Percentiles rank a stretch among this genome's conserved stretches.
Evolutionary conservation across 2,329 filamentous ascomycete species (phyloP).

Genomic region (Ophiognomonia clavigignenti-juglandacearum): DNA sequence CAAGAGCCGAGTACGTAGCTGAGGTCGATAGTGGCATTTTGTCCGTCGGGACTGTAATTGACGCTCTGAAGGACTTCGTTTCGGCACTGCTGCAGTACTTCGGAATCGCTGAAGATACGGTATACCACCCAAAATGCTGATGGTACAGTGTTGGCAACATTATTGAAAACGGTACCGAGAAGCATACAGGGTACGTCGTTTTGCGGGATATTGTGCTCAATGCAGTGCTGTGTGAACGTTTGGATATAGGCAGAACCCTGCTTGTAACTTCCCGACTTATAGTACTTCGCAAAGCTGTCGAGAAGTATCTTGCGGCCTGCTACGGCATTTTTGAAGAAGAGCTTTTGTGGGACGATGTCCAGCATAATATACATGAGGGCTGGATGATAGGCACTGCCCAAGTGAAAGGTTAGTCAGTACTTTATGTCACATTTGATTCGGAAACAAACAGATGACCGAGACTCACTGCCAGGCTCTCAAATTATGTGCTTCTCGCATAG

Average conservation of each 20-base stretch:
- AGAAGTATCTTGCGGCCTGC: not conserved
- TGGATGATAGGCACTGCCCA: slow-evolving; percentile 12
- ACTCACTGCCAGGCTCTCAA: slow-evolving; percentile 13
- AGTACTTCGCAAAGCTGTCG: slow-evolving; percentile 10
- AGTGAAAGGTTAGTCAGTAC: not conserved
- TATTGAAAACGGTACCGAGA: slow-evolving; percentile 8
- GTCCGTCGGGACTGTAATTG: not conserved
- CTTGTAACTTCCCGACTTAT: slow-evolving; percentile 7
- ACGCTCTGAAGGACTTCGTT: not conserved
- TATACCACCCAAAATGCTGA: slow-evolving; percentile 12
- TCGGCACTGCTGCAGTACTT: not conserved
- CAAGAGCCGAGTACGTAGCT: slow-evolving; percentile 4
- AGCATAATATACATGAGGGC: slow-evolving; percentile 18
- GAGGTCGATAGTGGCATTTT: not conserved
- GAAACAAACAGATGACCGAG: not conserved
- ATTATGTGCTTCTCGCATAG: slow-evolving; percentile 11
- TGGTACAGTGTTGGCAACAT: slow-evolving; percentile 7
- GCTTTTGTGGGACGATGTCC: slow-evolving; percentile 16
- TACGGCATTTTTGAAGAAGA: slow-evolving; percentile 5
- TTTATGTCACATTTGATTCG: not conserved
- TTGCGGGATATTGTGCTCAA: slow-evolving; percentile 1
- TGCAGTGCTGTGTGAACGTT: slow-evolving; percentile 11
- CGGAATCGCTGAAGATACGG: slow-evolving; percentile 7
- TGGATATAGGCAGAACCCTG: slow-evolving; percentile 14
- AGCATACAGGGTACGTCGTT: slow-evolving; percentile 1